Percentiles rank a stretch among this genome's conserved stretches.
Evolutionary conservation across 2,329 filamentous ascomycete genomes (phyloP).

Genomic region (Colletotrichum viniferum): DNA sequence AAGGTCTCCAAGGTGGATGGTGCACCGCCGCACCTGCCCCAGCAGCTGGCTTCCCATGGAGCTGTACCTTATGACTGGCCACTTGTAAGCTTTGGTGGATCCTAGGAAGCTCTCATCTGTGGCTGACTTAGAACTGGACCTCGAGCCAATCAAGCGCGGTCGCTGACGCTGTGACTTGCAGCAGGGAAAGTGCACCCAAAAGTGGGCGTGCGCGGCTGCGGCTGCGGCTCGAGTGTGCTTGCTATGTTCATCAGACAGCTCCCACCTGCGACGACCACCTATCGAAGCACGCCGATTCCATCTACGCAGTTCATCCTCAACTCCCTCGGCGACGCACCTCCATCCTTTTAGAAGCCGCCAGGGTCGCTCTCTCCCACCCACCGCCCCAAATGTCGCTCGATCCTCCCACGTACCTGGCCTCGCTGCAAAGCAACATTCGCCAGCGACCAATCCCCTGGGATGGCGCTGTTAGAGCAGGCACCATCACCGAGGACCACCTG

Average conservation of each 20-base stretch:
- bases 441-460: conserved; percentile 97
- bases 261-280: conserved; percentile 7
- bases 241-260: conserved; percentile 17
- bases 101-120: not conserved
- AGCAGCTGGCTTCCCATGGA: not conserved
- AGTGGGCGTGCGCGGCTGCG: not conserved
- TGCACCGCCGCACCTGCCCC: conserved; percentile 3
- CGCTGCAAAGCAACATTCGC: conserved; percentile 96
- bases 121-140: conserved; percentile 3
- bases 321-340: conserved; percentile 11
- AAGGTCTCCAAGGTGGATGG: not conserved
- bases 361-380: conserved; percentile 6
- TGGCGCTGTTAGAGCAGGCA: conserved; percentile 89
- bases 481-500: conserved; percentile 91
- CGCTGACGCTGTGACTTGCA: conserved; percentile 14
- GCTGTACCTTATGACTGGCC: not conserved
- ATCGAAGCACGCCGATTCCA: conserved; percentile 8
- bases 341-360: conserved; percentile 12
- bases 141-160: conserved; percentile 1
- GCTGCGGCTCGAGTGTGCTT: conserved; percentile 1
- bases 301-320: conserved; percentile 2
- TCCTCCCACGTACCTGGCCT: conserved; percentile 82
- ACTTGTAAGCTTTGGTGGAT: not conserved
- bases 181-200: conserved; percentile 11
- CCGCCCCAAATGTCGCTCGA: conserved; percentile 78